Conservation (phyloP, 331 rosid species). For the Stylosanthes scabra region DNA sequence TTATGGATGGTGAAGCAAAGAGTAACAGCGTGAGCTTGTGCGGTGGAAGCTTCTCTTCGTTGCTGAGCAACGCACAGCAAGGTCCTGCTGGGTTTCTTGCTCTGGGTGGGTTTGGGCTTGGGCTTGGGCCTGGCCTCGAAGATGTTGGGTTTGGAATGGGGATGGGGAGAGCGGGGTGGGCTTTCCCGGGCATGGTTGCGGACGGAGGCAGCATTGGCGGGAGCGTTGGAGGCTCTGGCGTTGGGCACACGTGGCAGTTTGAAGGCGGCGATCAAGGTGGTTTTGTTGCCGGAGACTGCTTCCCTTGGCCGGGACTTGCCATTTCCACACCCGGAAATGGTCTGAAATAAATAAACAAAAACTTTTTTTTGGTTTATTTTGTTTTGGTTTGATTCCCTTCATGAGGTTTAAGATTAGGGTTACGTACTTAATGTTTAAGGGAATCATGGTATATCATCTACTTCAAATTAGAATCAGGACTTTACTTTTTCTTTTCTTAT, state of each 20-base stretch:
- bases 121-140: constrained; percentile 71
- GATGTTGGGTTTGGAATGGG: constrained; percentile 67
- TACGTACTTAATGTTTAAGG: constrained; percentile 2
- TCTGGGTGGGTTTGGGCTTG: constrained; percentile 84
- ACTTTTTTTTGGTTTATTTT: neutral
- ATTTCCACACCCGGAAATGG: constrained; percentile 87
- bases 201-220: constrained; percentile 49
- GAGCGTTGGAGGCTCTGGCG: constrained; percentile 38
- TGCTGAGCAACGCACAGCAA: constrained; percentile 67
- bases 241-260: constrained; percentile 75
- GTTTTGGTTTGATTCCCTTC: constrained; percentile 30
- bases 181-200: constrained; percentile 62
- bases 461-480: constrained; percentile 7
- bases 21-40: constrained; percentile 39
- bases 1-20: constrained; percentile 51
- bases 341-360: constrained; percentile 56
- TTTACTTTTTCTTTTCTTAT: neutral
- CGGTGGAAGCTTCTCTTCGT: constrained; percentile 71
- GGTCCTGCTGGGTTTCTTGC: constrained; percentile 69
- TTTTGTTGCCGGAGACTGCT: constrained; percentile 70
- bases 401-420: neutral
- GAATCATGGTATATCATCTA: neutral
- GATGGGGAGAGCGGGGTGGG: constrained; percentile 65
- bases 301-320: constrained; percentile 89
- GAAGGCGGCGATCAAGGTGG: constrained; percentile 63